A percentile compares a stretch with the other conserved stretches of the same genome.
These are phyloP conservation scores for Pleurotus citrinopileatus DNA, from an alignment of 768 basidiomycete genomes.

Conservation along the genomic window DNA sequence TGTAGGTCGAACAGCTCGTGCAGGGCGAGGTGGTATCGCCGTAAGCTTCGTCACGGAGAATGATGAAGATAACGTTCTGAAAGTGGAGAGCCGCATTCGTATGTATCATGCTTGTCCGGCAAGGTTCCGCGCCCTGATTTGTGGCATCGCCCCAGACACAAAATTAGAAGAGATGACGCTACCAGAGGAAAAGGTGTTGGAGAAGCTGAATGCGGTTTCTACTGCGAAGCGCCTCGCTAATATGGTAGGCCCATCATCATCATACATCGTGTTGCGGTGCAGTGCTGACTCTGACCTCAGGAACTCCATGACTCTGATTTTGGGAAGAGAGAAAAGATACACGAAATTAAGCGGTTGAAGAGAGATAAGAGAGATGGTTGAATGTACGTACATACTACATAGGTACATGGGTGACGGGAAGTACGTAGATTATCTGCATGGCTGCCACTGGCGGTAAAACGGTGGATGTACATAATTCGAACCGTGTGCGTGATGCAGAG, in stretches of 20 bases:
- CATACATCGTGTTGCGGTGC: background rate
- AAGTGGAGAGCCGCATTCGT: slow-evolving; percentile 88
- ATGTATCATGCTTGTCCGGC: slow-evolving; percentile 25
- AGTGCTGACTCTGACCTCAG: slow-evolving; percentile 30
- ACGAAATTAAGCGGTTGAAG: slow-evolving; percentile 53
- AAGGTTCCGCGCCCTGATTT: background rate
- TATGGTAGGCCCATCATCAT: slow-evolving; percentile 61
- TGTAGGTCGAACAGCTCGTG: slow-evolving; percentile 90
- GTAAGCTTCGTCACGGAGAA: slow-evolving; percentile 94
- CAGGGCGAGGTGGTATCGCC: slow-evolving; percentile 85
- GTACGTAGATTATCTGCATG: too few species aligned
- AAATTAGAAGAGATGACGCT: slow-evolving; percentile 72
- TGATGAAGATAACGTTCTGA: slow-evolving; percentile 81
- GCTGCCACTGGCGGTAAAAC: too few species aligned
- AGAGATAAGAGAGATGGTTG: too few species aligned
- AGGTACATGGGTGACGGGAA: too few species aligned
- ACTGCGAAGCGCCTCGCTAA: slow-evolving; percentile 91
- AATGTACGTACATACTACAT: too few species aligned
- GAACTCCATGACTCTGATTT: slow-evolving; percentile 88
- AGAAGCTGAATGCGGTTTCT: slow-evolving; percentile 84
- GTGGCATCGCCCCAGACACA: slow-evolving; percentile 47
- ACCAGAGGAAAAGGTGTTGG: slow-evolving; percentile 79
- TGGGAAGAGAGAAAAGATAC: slow-evolving; percentile 83
- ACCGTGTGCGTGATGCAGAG: too few species aligned
- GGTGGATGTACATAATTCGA: too few species aligned